phyloP scores from a whole-genome alignment of 2,329 filamentous ascomycete species.

The Dactylellina drechsleri region DNA sequence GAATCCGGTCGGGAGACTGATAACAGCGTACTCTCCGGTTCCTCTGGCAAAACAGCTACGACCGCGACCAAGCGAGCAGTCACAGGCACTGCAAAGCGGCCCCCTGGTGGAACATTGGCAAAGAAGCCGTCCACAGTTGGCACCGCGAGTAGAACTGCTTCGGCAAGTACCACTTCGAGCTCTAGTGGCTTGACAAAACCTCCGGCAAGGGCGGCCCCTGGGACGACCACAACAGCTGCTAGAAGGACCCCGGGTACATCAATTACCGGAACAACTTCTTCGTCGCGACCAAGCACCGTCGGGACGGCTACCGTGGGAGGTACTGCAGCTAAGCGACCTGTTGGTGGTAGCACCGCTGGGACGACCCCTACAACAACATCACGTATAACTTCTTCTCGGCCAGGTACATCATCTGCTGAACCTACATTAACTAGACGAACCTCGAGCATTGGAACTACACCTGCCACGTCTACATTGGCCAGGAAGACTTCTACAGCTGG shows the following conservation, averaged over 20 bases:
- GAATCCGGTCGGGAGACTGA: conserved; percentile 48
- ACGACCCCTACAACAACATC: conserved; percentile 23
- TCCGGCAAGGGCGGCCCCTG: conserved; percentile 30
- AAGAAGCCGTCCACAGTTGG: conserved; percentile 49
- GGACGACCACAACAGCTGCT: conserved; percentile 13
- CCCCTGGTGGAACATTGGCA: conserved; percentile 49
- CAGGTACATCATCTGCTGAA: conserved; percentile 37
- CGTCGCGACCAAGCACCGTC: conserved; percentile 27
- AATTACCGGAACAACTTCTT: conserved; percentile 15
- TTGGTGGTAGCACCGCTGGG: conserved; percentile 3
- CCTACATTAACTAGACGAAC: conserved; percentile 19
- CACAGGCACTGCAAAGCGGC: conserved; percentile 45
- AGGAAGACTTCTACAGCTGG: conserved; percentile 41
- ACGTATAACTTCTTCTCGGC: conserved; percentile 19
- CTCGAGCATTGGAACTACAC: conserved; percentile 24
- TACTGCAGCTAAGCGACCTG: conserved; percentile 26
- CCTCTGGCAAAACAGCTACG: conserved; percentile 42
- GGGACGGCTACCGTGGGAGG: conserved; percentile 10
- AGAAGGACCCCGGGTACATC: conserved; percentile 21
- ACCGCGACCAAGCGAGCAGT: conserved; percentile 38
- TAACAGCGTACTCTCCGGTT: conserved; percentile 42
- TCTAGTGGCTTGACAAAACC: conserved; percentile 43
- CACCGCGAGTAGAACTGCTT: conserved; percentile 18
- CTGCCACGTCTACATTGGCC: conserved; percentile 26
- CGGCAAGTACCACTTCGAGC: conserved; percentile 17